These are phyloP conservation scores for Apiotrichum sp. DNA, from an alignment of 1,284 basidiomycete species.

Conservation along the genomic window DNA sequence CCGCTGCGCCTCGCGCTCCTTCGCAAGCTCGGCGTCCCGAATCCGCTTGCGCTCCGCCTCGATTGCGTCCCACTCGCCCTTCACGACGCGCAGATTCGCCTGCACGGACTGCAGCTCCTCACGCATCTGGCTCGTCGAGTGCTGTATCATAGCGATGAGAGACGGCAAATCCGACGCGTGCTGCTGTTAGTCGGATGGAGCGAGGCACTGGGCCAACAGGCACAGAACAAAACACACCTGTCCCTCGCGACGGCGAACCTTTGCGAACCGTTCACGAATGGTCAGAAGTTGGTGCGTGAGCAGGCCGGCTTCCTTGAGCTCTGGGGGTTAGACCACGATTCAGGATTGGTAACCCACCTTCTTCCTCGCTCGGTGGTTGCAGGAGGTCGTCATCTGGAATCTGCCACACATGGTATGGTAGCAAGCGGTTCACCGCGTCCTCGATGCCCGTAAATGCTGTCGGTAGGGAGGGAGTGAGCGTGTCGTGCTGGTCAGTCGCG, in stretches of 20 bases:
- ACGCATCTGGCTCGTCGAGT: constrained; percentile 22
- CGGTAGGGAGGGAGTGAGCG: constrained; percentile 20
- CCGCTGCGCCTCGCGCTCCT: constrained; percentile 2
- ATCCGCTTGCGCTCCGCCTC: constrained; percentile 13
- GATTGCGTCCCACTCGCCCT: constrained; percentile 15
- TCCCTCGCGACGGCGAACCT: constrained; percentile 25
- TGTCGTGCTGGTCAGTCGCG: constrained; percentile 31
- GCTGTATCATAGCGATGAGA: constrained; percentile 27
- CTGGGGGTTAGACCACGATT: constrained; percentile 6
- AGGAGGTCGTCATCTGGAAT: constrained; percentile 37
- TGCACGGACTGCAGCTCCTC: constrained; percentile 28
- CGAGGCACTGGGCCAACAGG: not conserved
- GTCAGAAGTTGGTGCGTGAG: constrained; percentile 20
- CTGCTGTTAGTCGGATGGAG: constrained; percentile 13
- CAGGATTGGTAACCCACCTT: constrained; percentile 7
- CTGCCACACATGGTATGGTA: constrained; percentile 44
- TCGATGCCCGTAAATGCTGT: constrained; percentile 27
- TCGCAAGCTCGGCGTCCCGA: constrained; percentile 8
- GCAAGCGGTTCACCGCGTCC: constrained; percentile 33
- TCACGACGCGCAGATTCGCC: constrained; percentile 13
- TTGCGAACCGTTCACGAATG: constrained; percentile 27
- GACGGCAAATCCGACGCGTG: constrained; percentile 29
- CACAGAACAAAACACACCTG: constrained; percentile 21
- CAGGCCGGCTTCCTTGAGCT: constrained; percentile 8
- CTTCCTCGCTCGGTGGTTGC: constrained; percentile 7